Evolutionary conservation across 768 basidiomycete species (phyloP).

Genomic region (Krasilnikovozyma curviuscula): DNA sequence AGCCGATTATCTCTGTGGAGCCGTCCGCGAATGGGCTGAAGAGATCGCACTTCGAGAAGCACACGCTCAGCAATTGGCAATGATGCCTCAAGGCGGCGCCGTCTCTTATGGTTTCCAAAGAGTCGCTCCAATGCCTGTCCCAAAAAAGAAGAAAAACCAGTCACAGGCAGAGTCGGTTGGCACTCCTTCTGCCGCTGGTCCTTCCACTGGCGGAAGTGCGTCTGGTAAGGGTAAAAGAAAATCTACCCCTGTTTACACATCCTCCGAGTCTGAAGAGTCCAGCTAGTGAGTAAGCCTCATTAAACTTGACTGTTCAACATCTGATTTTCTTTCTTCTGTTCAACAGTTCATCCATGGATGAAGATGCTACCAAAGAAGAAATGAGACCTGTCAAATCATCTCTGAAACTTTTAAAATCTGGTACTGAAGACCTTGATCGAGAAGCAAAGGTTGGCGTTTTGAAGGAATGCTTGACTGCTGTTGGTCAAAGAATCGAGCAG

Average conservation of each 20-base stretch:
- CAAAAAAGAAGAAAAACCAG: background rate
- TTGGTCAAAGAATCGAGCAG: conserved; percentile 73
- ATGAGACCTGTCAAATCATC: conserved; percentile 92
- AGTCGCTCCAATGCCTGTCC: background rate
- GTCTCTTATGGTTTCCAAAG: background rate
- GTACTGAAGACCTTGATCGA: conserved; percentile 77
- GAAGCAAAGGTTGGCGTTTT: conserved; percentile 91
- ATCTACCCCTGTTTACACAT: conserved; percentile 91
- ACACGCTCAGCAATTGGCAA: background rate
- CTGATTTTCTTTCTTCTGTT: background rate
- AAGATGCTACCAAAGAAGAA: conserved; percentile 77
- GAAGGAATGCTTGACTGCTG: conserved; percentile 84
- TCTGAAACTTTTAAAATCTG: conserved; percentile 88
- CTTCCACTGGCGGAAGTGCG: background rate
- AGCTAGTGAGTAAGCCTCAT: conserved; percentile 48
- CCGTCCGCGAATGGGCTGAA: conserved; percentile 8
- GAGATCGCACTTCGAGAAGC: conserved; percentile 3
- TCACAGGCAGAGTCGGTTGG: background rate
- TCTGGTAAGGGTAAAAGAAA: conserved; percentile 63
- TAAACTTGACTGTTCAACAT: background rate
- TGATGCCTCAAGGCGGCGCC: background rate
- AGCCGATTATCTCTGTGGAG: conserved; percentile 62
- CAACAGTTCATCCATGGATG: conserved; percentile 81
- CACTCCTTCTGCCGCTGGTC: background rate
- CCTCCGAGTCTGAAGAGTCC: conserved; percentile 63